Evolutionary conservation across 2,329 filamentous ascomycete genomes (phyloP).

Genomic region (Capronia americana): DNA sequence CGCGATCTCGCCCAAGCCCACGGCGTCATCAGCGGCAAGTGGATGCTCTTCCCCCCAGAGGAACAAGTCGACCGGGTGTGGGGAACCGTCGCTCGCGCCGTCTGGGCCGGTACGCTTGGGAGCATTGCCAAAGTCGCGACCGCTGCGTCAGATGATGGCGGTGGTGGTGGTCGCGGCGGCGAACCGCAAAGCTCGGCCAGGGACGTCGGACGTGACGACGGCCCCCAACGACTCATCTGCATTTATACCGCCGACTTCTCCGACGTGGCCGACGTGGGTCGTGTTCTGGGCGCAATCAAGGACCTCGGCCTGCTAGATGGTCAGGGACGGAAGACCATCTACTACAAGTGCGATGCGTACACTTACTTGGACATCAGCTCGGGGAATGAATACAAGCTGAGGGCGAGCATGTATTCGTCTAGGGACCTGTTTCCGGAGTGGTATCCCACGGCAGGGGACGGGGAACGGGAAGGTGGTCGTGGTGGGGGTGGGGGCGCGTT

Average conservation of each 20-base stretch:
- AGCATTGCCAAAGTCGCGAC: constrained; percentile 75
- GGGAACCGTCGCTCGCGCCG: constrained; percentile 70
- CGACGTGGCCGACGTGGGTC: constrained; percentile 70
- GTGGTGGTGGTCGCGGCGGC: background rate
- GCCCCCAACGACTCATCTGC: constrained; percentile 65
- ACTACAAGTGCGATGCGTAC: constrained; percentile 79
- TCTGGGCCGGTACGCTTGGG: constrained; percentile 72
- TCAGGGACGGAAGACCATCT: constrained; percentile 58
- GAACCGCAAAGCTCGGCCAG: constrained; percentile 35
- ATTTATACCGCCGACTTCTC: constrained; percentile 79
- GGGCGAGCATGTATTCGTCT: constrained; percentile 56
- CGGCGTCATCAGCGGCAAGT: constrained; percentile 55
- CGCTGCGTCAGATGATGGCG: constrained; percentile 38
- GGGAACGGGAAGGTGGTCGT: background rate
- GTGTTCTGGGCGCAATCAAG: constrained; percentile 69
- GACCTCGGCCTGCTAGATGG: constrained; percentile 64
- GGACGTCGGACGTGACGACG: constrained; percentile 34
- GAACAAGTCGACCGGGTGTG: constrained; percentile 67
- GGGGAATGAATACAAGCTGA: constrained; percentile 68
- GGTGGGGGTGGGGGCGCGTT: background rate
- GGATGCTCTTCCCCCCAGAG: constrained; percentile 72
- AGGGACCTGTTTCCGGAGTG: constrained; percentile 46
- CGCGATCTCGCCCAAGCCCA: constrained; percentile 63
- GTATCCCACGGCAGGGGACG: constrained; percentile 3
- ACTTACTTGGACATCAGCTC: constrained; percentile 69